Evolutionary conservation across 2,329 filamentous ascomycete species (phyloP), one percentile per base, ranked within the genome.

Genomic region (Alternaria sp.): DNA sequence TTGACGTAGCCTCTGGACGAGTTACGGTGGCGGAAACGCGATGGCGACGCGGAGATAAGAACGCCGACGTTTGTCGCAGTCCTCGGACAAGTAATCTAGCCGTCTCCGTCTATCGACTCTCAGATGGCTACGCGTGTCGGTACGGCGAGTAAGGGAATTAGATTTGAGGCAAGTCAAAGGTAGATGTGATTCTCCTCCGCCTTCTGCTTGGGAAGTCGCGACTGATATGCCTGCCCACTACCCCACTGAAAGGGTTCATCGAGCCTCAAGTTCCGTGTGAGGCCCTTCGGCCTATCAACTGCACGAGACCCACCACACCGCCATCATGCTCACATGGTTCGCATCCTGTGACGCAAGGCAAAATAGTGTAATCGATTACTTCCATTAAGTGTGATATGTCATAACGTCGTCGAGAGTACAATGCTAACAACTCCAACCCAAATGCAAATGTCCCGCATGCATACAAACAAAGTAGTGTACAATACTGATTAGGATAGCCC

Each of bases 1-100:
- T 70, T 72, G 71, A 73, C 71, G 71, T 73, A 67, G 30, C 55
- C 53, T 60, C 63, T 64, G 58, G 65, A 67, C 65, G 59, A 65
- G 56, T 63, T 55, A 40, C 51, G 59, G 53, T 61, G 58, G 58
- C 59, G 59, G 58, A 53, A 49, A 49, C 46, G 57, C 47, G 63
- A 64, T 61, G 44, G 57, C 53, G 46, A 57, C 47, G 13, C 67
- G 67, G 67, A 67, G 60, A 57, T 69, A 67, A 47, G 21, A 25
- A 43, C 32, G 60, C 56, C 28, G 53, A 28, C 21, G 23, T 40
- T 15, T 32, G 32, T 15, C 17, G 45, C 11, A n/a, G 12, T 13
- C 45, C 50, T 43, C 66, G 66, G 66, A 59, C 63, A 30, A 61
- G 57, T 21, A 65, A 61, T 66, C 55, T 52, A 11, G 32, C 66